Evolutionary conservation across 495 filamentous ascomycete genomes (phyloP), one percentile per base, ranked within the genome.

Genomic region (Aspergillus taichungensis): DNA sequence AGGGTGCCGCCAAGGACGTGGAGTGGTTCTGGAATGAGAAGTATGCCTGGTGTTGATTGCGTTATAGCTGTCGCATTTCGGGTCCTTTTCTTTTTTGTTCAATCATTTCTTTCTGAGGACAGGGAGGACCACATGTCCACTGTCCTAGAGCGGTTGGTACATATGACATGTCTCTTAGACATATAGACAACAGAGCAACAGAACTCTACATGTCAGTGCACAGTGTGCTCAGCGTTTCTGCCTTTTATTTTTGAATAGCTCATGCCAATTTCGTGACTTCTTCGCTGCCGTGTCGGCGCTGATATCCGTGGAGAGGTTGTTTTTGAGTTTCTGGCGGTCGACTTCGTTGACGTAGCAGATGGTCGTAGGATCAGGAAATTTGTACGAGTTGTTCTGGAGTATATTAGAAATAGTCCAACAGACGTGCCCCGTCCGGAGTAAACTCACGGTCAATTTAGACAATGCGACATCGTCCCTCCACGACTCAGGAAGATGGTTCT

Each of bases 1-100:
- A 66, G 37, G 67, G 64, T 28, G 67, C 76, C 6, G 62, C 62
- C 11, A 65, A 71, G 32, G 71, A 81, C 14, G 68, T 95, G 34
- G 83, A 88, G 38, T 98, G 92, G 92, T 62, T 88, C 42, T 75
- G 73, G 48, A 95, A 94, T 57, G 90, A 98, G 75, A 95, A 94
- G 73, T 96, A 81, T 68, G 85, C 78, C 13, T 98, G 91, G 91
- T 95, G 87, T 60, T 96, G 63, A 79, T 37, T 43, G 28, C n/a
- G 12, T 47, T 39, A 12, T 38, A 44, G 44, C 28, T 27, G 27
- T 31, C 37, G 18, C 18, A 24, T 24, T 24, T 24, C 18, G 18
- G 18, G 18, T 1, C 18, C 40, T 36, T 42, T 40, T 12, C n/a
- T 32, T 40, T 18, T 43, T 40, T 11, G 35, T 40, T 39, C 35